Evolutionary conservation across 768 basidiomycete genomes (phyloP).

Genomic region (Xanthoconium stramineum): DNA sequence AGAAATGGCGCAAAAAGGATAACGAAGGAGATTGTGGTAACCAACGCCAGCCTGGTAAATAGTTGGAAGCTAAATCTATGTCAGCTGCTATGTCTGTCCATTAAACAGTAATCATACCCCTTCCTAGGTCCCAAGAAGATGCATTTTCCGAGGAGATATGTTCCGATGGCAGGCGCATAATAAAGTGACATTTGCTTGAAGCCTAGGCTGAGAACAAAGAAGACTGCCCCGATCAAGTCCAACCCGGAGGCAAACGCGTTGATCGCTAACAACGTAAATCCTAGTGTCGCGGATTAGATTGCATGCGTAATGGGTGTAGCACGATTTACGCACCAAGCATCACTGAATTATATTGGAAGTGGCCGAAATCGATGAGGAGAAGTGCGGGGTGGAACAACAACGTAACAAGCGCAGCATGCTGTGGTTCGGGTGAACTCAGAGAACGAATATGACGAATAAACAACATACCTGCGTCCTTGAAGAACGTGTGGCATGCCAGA

Average conservation of each 20-base stretch:
- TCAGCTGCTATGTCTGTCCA: slow-evolving; percentile 2
- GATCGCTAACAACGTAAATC: slow-evolving; percentile 66
- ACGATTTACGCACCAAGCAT: slow-evolving; percentile 68
- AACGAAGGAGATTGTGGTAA: slow-evolving; percentile 61
- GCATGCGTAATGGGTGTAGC: not conserved
- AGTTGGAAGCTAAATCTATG: slow-evolving; percentile 37
- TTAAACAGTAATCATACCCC: slow-evolving; percentile 51
- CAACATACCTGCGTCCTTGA: slow-evolving; percentile 69
- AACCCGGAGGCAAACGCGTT: slow-evolving; percentile 64
- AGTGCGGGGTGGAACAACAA: slow-evolving; percentile 82
- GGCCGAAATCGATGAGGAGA: slow-evolving; percentile 84
- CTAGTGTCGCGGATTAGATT: slow-evolving; percentile 32
- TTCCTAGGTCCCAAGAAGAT: slow-evolving; percentile 65
- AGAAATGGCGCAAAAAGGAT: slow-evolving; percentile 80
- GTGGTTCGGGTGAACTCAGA: slow-evolving; percentile 1
- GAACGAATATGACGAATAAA: not conserved
- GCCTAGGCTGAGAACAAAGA: slow-evolving; percentile 79
- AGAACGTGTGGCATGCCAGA: slow-evolving; percentile 69
- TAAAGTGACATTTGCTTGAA: slow-evolving; percentile 98
- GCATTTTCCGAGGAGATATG: slow-evolving; percentile 88
- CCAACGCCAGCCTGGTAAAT: slow-evolving; percentile 63
- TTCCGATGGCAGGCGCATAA: slow-evolving; percentile 89
- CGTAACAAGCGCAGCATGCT: slow-evolving; percentile 58
- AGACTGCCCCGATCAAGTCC: slow-evolving; percentile 74
- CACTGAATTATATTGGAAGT: slow-evolving; percentile 94